phyloP scores from a whole-genome alignment of 1,284 basidiomycete species.

The Heliocybe sulcata region DNA sequence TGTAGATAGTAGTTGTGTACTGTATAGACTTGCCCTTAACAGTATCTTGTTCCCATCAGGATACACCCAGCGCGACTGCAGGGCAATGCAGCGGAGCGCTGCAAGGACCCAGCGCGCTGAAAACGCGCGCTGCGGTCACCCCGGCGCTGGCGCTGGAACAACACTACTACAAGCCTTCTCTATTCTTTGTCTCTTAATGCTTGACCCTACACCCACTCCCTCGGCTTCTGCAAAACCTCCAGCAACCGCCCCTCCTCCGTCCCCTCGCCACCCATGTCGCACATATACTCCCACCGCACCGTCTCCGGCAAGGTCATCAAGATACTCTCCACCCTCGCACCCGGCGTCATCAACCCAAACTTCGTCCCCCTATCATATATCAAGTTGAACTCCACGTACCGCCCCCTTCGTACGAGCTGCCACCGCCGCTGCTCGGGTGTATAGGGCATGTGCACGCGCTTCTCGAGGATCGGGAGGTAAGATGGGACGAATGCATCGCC shows the following conservation, averaged over 20 bases:
- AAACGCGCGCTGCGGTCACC: too few relatives aligned
- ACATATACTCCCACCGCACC: constrained; percentile 93
- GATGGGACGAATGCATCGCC: constrained; percentile 83
- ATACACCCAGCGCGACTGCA: too few relatives aligned
- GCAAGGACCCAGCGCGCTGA: too few relatives aligned
- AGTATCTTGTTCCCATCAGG: too few relatives aligned
- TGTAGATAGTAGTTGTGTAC: too few relatives aligned
- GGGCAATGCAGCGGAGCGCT: too few relatives aligned
- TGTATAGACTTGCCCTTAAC: too few relatives aligned
- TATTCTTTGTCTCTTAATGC: too few relatives aligned
- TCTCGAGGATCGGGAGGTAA: constrained; percentile 78
- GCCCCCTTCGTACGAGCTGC: constrained; percentile 85
- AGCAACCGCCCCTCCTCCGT: constrained; percentile 70
- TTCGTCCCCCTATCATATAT: constrained; percentile 84
- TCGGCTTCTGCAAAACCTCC: constrained; percentile 62
- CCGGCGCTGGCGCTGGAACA: too few relatives aligned
- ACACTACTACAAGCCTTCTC: too few relatives aligned
- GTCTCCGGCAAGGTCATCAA: constrained; percentile 89
- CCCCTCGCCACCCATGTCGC: constrained; percentile 66
- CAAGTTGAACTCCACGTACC: constrained; percentile 94
- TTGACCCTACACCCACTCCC: constrained; percentile 64
- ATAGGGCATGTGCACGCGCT: constrained; percentile 45
- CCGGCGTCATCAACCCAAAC: constrained; percentile 88
- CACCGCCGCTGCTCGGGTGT: constrained; percentile 72
- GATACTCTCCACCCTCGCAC: constrained; percentile 89